A percentile compares a stretch with the other conserved stretches of the same genome.
These are phyloP conservation scores for Arabis alpina DNA, from an alignment of 345 rosid species.

Conservation along the genomic window DNA sequence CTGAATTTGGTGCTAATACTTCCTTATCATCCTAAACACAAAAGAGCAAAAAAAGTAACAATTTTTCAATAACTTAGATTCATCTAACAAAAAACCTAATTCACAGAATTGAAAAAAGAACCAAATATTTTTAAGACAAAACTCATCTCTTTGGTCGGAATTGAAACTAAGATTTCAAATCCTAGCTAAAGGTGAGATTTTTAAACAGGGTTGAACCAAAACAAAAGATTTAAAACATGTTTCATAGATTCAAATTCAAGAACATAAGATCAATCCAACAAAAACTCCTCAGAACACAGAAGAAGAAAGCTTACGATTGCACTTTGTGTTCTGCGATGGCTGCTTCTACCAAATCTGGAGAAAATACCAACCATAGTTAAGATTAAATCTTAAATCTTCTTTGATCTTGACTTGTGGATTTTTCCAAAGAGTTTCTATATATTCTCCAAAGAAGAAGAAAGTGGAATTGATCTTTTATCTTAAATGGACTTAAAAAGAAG, in stretches of 20 bases:
- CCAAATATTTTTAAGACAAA: background rate
- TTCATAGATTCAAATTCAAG: slow-evolving; percentile 12
- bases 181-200: slow-evolving; percentile 23
- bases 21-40: slow-evolving; percentile 68
- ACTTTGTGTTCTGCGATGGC: slow-evolving; percentile 87
- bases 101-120: background rate
- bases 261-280: background rate
- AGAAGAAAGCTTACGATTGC: slow-evolving; percentile 60
- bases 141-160: slow-evolving; percentile 4
- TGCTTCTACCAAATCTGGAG: slow-evolving; percentile 72
- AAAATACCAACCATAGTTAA: slow-evolving; percentile 84
- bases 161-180: slow-evolving; percentile 4
- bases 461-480: slow-evolving; percentile 6
- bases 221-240: slow-evolving; percentile 18
- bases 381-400: slow-evolving; percentile 28
- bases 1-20: slow-evolving; percentile 62
- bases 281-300: background rate
- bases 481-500: slow-evolving; percentile 18
- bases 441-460: slow-evolving; percentile 22
- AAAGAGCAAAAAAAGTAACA: background rate
- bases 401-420: slow-evolving; percentile 5
- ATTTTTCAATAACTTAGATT: slow-evolving; percentile 17
- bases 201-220: slow-evolving; percentile 4
- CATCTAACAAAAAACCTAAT: slow-evolving; percentile 2
- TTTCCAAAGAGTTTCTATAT: slow-evolving; percentile 10